These are phyloP conservation scores for Raffaelea arxii DNA, from an alignment of 2,329 filamentous ascomycete species.

Conservation along the genomic window DNA sequence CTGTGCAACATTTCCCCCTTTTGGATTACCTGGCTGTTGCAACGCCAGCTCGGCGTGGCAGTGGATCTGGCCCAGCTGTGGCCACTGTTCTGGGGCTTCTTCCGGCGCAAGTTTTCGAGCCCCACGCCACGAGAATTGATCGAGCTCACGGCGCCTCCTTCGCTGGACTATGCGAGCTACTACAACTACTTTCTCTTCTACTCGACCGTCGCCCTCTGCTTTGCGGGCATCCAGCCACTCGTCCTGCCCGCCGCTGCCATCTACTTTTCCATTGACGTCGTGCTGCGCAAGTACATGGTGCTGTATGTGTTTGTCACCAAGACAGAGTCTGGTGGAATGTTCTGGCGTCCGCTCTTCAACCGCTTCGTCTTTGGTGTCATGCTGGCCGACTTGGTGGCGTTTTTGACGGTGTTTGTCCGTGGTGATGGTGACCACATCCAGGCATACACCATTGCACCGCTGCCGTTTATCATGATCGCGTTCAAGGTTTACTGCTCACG, in stretches of 20 bases:
- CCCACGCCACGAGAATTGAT: slow-evolving; percentile 89
- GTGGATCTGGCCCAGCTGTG: slow-evolving; percentile 86
- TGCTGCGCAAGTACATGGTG: slow-evolving; percentile 89
- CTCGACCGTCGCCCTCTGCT: slow-evolving; percentile 77
- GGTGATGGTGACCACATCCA: slow-evolving; percentile 50
- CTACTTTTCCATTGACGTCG: slow-evolving; percentile 81
- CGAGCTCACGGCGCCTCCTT: slow-evolving; percentile 80
- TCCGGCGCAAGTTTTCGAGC: slow-evolving; percentile 71
- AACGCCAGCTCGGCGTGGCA: slow-evolving; percentile 88
- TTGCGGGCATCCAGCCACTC: slow-evolving; percentile 76
- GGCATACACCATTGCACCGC: slow-evolving; percentile 60
- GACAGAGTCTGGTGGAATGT: slow-evolving; percentile 86
- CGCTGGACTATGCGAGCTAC: slow-evolving; percentile 92
- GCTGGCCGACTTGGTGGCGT: slow-evolving; percentile 69
- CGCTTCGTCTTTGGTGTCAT: slow-evolving; percentile 77
- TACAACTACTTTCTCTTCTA: slow-evolving; percentile 99
- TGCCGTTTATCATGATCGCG: slow-evolving; percentile 65
- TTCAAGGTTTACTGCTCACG: slow-evolving; percentile 82
- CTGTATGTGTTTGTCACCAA: slow-evolving; percentile 96
- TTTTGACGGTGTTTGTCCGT: slow-evolving; percentile 63
- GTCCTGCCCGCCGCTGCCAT: slow-evolving; percentile 77
- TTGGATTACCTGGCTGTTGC: slow-evolving; percentile 89
- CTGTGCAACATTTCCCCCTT: slow-evolving; percentile 79
- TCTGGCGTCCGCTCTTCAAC: slow-evolving; percentile 88
- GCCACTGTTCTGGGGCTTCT: slow-evolving; percentile 74